Percentiles rank a stretch among this genome's conserved stretches.
Evolutionary conservation across 176 grass and related monocot genomes (phyloP).

Genomic region (Oryza nivara): DNA sequence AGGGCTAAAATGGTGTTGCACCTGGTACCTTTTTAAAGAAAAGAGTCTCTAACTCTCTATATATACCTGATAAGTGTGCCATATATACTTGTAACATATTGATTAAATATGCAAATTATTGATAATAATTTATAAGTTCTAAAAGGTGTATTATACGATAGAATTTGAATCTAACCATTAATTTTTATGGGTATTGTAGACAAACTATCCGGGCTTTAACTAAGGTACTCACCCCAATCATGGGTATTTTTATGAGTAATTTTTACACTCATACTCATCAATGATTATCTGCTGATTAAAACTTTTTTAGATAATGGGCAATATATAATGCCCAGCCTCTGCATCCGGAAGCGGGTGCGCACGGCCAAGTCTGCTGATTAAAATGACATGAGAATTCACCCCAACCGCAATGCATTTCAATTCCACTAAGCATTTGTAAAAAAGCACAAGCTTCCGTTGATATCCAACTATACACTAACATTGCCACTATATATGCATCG

Average conservation of each 20-base stretch:
- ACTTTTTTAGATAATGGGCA: no score
- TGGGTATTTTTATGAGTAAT: neutral
- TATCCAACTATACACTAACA: neutral
- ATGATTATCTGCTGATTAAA: no score
- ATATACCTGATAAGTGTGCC: neutral
- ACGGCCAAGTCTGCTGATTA: no score
- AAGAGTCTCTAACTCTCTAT: neutral
- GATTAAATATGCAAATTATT: neutral
- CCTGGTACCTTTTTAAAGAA: neutral
- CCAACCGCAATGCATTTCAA: neutral
- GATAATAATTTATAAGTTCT: neutral
- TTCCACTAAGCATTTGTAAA: neutral
- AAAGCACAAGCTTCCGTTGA: neutral
- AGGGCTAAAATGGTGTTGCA: no score
- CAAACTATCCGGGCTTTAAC: neutral
- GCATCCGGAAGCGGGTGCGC: no score
- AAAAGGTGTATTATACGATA: neutral
- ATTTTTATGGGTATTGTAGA: neutral
- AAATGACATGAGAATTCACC: neutral
- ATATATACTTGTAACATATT: neutral
- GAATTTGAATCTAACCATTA: neutral
- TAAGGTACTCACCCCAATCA: neutral
- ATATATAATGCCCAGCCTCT: no score
- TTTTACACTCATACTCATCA: neutral
- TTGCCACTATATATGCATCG: neutral